Conservation (phyloP, 2,329 filamentous ascomycete species). For the Calonectria montana region DNA sequence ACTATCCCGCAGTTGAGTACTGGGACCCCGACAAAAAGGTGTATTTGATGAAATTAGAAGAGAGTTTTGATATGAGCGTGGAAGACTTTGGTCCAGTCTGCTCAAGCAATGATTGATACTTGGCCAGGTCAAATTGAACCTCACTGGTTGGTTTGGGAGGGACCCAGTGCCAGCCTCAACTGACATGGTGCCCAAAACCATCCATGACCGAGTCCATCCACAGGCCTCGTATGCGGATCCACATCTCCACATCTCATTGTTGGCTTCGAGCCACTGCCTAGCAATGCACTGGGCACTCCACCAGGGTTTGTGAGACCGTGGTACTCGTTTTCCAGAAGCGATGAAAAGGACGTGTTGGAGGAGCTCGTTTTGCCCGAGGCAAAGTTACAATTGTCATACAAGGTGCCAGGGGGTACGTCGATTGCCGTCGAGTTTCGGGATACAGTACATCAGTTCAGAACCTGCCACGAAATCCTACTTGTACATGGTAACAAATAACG, state of each 20-base stretch:
- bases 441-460: background rate
- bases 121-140: background rate
- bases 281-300: background rate
- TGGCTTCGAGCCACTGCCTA: background rate
- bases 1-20: background rate
- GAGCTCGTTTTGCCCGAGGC: background rate
- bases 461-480: background rate
- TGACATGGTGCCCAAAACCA: background rate
- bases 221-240: background rate
- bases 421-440: background rate
- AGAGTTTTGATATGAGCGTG: background rate
- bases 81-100: background rate
- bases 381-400: background rate
- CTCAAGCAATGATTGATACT: background rate
- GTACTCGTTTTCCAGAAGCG: background rate
- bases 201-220: background rate
- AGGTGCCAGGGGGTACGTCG: background rate
- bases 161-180: background rate
- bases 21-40: background rate
- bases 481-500: background rate
- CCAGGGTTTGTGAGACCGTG: background rate
- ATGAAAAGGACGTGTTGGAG: background rate
- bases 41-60: background rate
- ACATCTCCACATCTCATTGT: background rate
- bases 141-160: constrained; percentile 5